phyloP scores from a whole-genome alignment of 768 basidiomycete genomes.

The Mrakia blollopis region DNA sequence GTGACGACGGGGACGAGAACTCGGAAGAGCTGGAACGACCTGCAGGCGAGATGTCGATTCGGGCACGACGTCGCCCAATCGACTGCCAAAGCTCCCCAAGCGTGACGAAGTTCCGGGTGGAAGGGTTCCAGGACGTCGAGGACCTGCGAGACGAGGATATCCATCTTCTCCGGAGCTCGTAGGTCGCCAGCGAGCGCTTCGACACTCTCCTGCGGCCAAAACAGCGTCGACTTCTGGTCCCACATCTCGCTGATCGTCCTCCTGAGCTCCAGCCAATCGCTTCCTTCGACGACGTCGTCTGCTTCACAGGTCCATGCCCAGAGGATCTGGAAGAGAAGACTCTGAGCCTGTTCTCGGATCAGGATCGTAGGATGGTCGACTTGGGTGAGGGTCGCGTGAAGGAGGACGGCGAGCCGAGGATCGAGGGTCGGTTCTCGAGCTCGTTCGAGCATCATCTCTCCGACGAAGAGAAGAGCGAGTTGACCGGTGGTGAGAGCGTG shows the following conservation, averaged over 20 bases:
- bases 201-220: slow-evolving; percentile 40
- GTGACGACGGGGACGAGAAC: slow-evolving; percentile 68
- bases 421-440: slow-evolving; percentile 57
- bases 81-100: slow-evolving; percentile 75
- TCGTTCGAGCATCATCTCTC: slow-evolving; percentile 40
- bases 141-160: slow-evolving; percentile 58
- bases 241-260: slow-evolving; percentile 35
- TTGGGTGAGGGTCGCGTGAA: slow-evolving; percentile 75
- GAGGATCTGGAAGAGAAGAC: slow-evolving; percentile 77
- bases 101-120: slow-evolving; percentile 61
- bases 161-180: slow-evolving; percentile 41
- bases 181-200: slow-evolving; percentile 36
- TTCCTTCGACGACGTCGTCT: slow-evolving; percentile 34
- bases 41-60: slow-evolving; percentile 75
- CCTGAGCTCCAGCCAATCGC: slow-evolving; percentile 39
- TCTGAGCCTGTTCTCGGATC: slow-evolving; percentile 64
- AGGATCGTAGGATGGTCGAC: slow-evolving; percentile 69
- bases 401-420: slow-evolving; percentile 61
- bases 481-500: slow-evolving; percentile 67
- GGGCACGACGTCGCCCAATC: slow-evolving; percentile 82
- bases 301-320: slow-evolving; percentile 59
- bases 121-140: slow-evolving; percentile 65
- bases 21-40: slow-evolving; percentile 85
- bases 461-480: slow-evolving; percentile 72
- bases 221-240: slow-evolving; percentile 35